These are phyloP conservation scores for Schwanniomyces pseudopolymorphus DNA, from an alignment of 805 yeast species.

Conservation along the genomic window DNA sequence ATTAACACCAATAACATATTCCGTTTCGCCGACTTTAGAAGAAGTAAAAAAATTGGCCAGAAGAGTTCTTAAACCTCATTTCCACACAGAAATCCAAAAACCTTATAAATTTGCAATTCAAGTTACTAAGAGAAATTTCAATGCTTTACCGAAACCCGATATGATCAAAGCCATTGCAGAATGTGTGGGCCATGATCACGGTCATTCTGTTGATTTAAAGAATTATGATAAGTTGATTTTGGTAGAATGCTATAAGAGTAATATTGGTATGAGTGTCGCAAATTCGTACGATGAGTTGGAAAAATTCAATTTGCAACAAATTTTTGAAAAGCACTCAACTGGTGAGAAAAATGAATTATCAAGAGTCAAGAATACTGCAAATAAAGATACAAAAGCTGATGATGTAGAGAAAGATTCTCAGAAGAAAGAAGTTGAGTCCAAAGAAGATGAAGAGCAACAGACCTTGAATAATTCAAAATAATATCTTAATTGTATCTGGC, in stretches of 20 bases:
- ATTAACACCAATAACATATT: conserved; percentile 73
- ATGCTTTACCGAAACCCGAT: conserved; percentile 66
- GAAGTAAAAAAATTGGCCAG: conserved; percentile 63
- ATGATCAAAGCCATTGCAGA: conserved; percentile 72
- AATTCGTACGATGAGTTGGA: conserved; percentile 59
- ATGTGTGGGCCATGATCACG: conserved; percentile 64
- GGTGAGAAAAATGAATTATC: conserved; percentile 8
- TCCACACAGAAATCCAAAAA: conserved; percentile 49
- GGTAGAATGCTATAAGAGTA: conserved; percentile 86
- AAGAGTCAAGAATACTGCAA: conserved; percentile 7
- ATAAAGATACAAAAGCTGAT: conserved; percentile 1
- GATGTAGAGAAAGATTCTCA: conserved; percentile 7
- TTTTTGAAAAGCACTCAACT: conserved; percentile 49
- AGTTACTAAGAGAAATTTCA: conserved; percentile 76
- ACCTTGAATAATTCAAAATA: neutral
- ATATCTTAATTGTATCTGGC: neutral
- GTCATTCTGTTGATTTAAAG: conserved; percentile 79
- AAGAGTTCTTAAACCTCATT: conserved; percentile 64
- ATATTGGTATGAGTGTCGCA: conserved; percentile 85
- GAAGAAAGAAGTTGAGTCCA: neutral
- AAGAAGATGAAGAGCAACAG: neutral
- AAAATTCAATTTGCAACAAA: conserved; percentile 80
- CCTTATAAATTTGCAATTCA: conserved; percentile 73
- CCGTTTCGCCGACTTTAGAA: conserved; percentile 69
- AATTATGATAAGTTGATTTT: conserved; percentile 73